Conservation (phyloP, 108 stramenopile genomes). For the Nannochloropsis salina region DNA sequence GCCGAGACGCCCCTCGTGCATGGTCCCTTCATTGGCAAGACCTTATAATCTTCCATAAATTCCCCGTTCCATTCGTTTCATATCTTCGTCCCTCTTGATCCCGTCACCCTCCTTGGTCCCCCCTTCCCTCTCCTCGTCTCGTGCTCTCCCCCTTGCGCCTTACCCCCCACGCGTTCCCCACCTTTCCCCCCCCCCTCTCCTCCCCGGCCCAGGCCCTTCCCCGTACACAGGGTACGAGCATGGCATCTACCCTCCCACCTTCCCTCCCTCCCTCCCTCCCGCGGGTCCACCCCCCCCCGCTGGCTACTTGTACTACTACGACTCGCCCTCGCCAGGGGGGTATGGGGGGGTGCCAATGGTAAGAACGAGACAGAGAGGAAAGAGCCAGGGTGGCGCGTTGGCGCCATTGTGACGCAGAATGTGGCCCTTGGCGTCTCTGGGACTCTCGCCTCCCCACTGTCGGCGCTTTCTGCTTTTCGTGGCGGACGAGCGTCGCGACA, state of each 20-base stretch:
- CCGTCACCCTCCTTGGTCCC: neutral
- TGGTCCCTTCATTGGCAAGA: too few relatives aligned
- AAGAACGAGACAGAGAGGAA: too few relatives aligned
- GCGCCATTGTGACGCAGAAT: too few relatives aligned
- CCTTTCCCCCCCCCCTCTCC: neutral
- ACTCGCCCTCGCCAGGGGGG: too few relatives aligned
- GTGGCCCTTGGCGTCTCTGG: too few relatives aligned
- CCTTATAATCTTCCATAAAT: neutral
- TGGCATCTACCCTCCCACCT: neutral
- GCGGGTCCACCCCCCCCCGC: neutral
- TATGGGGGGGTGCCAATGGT: too few relatives aligned
- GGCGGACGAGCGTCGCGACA: too few relatives aligned
- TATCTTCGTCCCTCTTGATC: neutral
- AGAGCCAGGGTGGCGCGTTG: too few relatives aligned
- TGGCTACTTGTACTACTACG: neutral
- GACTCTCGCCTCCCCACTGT: too few relatives aligned
- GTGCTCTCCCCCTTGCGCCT: neutral
- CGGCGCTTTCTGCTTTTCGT: too few relatives aligned
- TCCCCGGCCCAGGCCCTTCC: neutral
- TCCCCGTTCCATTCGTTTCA: neutral
- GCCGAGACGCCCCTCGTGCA: neutral
- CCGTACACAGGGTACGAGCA: neutral
- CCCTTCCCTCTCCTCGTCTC: neutral
- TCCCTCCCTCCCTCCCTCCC: constrained; percentile 10
- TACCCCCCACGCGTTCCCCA: neutral